Conservation (phyloP, 371 early-diverging fungal species). For the Rhizomucor pusillus region DNA sequence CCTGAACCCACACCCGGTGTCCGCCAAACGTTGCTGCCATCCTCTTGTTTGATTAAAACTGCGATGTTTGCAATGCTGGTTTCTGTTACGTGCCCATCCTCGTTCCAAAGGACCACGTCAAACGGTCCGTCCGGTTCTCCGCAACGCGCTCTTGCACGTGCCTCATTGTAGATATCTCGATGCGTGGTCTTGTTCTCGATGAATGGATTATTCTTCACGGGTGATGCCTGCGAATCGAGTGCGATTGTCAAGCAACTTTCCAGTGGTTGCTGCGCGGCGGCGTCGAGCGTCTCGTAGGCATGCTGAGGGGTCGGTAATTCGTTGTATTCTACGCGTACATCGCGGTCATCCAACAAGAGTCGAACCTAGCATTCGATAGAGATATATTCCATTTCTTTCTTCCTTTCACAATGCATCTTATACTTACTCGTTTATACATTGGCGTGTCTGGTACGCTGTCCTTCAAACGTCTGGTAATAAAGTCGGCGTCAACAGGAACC, state of each 20-base stretch:
- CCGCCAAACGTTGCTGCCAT: slow-evolving; percentile 35
- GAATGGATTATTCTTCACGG: slow-evolving; percentile 33
- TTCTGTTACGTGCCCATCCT: slow-evolving; percentile 50
- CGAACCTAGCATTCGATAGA: slow-evolving; percentile 36
- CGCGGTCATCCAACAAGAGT: slow-evolving; percentile 35
- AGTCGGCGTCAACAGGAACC: slow-evolving; percentile 30
- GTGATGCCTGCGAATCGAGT: slow-evolving; percentile 17
- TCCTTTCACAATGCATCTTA: not conserved
- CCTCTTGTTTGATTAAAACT: slow-evolving; percentile 20
- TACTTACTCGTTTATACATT: slow-evolving; percentile 1
- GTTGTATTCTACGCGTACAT: slow-evolving; percentile 40
- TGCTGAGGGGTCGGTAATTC: slow-evolving; percentile 22
- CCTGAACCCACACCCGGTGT: slow-evolving; percentile 50
- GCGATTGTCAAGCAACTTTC: slow-evolving; percentile 36
- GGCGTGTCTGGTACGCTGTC: slow-evolving; percentile 17
- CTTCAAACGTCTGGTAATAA: slow-evolving; percentile 25
- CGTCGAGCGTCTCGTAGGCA: slow-evolving; percentile 11
- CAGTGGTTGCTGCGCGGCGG: slow-evolving; percentile 12
- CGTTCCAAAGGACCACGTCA: slow-evolving; percentile 60
- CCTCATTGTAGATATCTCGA: slow-evolving; percentile 49
- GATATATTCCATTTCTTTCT: not conserved
- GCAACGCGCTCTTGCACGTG: slow-evolving; percentile 39
- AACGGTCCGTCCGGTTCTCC: slow-evolving; percentile 30
- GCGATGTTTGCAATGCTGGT: slow-evolving; percentile 64
- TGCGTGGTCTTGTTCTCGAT: slow-evolving; percentile 57